Evolutionary conservation across 495 filamentous ascomycete genomes (phyloP).

Genomic region (Astrocystis sublimbata): DNA sequence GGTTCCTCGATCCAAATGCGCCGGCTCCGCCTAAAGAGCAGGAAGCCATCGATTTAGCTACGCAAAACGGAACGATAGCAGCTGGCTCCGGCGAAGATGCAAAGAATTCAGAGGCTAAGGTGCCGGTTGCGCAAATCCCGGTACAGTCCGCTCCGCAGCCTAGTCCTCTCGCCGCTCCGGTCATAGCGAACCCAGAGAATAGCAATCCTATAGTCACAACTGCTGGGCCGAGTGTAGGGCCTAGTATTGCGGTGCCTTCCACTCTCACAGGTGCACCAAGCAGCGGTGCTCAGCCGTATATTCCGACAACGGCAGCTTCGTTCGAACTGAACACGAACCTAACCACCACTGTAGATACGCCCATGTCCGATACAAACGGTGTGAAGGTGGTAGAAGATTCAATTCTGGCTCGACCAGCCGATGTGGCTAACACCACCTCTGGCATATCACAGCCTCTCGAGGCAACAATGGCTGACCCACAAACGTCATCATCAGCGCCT

Average conservation of each 20-base stretch:
- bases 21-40: conserved; percentile 25
- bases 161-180: not conserved
- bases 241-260: not conserved
- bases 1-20: conserved; percentile 57
- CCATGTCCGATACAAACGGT: not conserved
- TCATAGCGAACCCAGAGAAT: not conserved
- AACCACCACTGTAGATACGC: not conserved
- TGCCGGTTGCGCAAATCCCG: not conserved
- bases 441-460: not conserved
- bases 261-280: not conserved
- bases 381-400: not conserved
- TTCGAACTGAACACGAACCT: conserved; percentile 9
- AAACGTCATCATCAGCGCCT: not conserved
- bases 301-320: conserved; percentile 13
- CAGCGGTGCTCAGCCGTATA: not conserved
- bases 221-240: not conserved
- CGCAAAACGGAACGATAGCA: conserved; percentile 15
- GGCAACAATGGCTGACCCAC: not conserved
- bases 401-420: not conserved
- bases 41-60: not conserved
- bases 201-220: not conserved
- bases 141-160: not conserved
- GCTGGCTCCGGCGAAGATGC: conserved; percentile 6
- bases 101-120: not conserved
- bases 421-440: not conserved